phyloP scores from a whole-genome alignment of 345 rosid species.

The Salix udensis region DNA sequence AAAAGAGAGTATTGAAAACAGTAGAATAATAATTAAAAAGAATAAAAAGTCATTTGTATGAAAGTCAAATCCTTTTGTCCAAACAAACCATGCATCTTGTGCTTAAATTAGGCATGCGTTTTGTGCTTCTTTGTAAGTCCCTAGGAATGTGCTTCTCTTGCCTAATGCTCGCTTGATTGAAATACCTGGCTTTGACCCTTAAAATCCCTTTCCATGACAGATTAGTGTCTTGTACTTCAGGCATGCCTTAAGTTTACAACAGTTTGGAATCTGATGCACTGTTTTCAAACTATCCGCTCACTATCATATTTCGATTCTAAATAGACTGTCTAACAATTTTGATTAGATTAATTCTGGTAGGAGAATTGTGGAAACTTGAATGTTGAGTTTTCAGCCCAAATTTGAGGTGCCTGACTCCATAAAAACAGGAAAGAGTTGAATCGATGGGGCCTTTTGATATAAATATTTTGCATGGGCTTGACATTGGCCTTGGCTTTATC shows the following conservation, averaged over 20 bases:
- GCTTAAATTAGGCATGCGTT: not conserved
- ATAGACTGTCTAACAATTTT: not conserved
- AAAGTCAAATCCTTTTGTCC: not conserved
- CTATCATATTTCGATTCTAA: not conserved
- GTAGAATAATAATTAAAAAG: not conserved
- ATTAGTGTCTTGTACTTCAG: not conserved
- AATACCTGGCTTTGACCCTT: not conserved
- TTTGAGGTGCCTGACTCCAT: not conserved
- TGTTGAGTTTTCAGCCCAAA: not conserved
- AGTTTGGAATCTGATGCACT: not conserved
- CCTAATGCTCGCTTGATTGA: not conserved
- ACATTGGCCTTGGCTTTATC: not conserved
- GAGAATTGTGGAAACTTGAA: not conserved
- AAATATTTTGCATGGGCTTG: not conserved
- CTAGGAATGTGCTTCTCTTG: not conserved
- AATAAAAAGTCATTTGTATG: not conserved
- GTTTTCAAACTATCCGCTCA: slow-evolving; percentile 1
- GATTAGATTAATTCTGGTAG: not conserved
- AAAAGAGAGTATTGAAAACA: not conserved
- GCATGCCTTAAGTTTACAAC: not conserved
- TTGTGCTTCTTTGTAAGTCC: not conserved
- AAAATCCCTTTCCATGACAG: not conserved
- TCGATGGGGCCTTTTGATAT: not conserved
- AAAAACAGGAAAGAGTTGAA: not conserved
- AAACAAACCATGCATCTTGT: not conserved